Base-by-base conservation (phyloP, 2,329 filamentous ascomycete species). In the Paradendryphiella salina region DNA sequence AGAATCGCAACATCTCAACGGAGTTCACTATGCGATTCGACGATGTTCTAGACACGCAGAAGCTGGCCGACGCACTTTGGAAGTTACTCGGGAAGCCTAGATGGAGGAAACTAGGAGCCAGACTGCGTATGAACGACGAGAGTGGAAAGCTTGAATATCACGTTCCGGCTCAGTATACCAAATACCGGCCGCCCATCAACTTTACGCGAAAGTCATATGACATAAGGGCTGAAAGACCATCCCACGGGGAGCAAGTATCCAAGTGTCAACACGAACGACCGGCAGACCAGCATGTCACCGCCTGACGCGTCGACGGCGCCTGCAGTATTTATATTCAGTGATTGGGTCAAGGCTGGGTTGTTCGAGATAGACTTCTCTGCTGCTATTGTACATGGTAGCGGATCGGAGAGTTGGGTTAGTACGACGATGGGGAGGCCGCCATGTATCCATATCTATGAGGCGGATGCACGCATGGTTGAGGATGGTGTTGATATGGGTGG, bases 31-130 rank as follows among this genome's bases (percentile, higher is more conserved):
- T 79, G 23, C 65, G 67, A 3, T 81, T 80, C 56, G 73, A 80
- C 50, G 74, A 77, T 50, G 75, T 79, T 1, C 70, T 81, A 3
- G 77, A 81, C 47, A 56, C 71, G 0, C 57, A 73, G 0, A 76
- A 67, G 36, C 65, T 81, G 1, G 62, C 65, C 1, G 45, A 35
- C 4, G 60, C 76, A 0, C 61, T 81, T 1, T 60, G 64, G 8
- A 61, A 56, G 11, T 60, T 81, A 11, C 54, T 80, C 6, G 67
- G 75, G 10, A 73, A 70, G 6, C 75, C 73, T 1, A 75, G 75
- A 28, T 81, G 78, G 79, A 71, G 69, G 21, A 78, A 77, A 51
- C 56, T 81, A 1, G 78, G 76, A 0, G 79, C 76, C 5, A 71
- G 78, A 4, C 54, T 80, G 21, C 66, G 77, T 23, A 44, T 65